Evolutionary conservation across 192 early-diverging fungal species (phyloP), one percentile per base, ranked within the genome.

Genomic region (Coemansia nantahalensis): DNA sequence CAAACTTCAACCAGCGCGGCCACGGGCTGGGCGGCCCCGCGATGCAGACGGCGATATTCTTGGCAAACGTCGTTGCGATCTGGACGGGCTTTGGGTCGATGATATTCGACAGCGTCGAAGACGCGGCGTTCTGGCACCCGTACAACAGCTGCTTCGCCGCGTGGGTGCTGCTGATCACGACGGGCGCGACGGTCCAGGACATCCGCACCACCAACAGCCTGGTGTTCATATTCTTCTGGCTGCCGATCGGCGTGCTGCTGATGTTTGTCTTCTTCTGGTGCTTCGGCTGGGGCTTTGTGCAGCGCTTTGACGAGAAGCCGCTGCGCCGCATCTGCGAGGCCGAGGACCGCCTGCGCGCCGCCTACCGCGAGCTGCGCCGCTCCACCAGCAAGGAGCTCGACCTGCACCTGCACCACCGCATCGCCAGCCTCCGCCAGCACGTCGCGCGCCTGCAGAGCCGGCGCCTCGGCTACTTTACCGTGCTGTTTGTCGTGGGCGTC

Each of bases 121-220:
- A 37, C 39, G 45, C 11, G 7, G 34, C 22, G 10, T n/a, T 54
- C 28, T 77, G 66, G 67, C 74, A 77, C 33, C 50, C 67, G 11
- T 77, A 66, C 62, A 77, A 77, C 63, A 70, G 67, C 58, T 62
- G 62, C 58, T 77, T 62, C 48, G 59, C 60, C 42, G 43, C 67
- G 23, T 77, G 74, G 74, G 55, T 54, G 12, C 22, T 62, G 34
- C 55, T 77, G 16, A 62, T 70, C 24, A 70, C 67, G 22, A 66
- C 74, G 8, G 74, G 74, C 19, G 47, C 63, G 7, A 59, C 68
- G 8, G 63, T 57, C 15, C 49, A 66, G 22, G 48, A 52, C 36
- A 51, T 54, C 21, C 19, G 40, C 21, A 77, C 74, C 2, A 41
- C 47, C 32, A 70, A 62, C 50, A 77, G 74, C 58, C 60, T 65